Base-by-base conservation (phyloP, 768 basidiomycete genomes). In the Suillus plorans region DNA sequence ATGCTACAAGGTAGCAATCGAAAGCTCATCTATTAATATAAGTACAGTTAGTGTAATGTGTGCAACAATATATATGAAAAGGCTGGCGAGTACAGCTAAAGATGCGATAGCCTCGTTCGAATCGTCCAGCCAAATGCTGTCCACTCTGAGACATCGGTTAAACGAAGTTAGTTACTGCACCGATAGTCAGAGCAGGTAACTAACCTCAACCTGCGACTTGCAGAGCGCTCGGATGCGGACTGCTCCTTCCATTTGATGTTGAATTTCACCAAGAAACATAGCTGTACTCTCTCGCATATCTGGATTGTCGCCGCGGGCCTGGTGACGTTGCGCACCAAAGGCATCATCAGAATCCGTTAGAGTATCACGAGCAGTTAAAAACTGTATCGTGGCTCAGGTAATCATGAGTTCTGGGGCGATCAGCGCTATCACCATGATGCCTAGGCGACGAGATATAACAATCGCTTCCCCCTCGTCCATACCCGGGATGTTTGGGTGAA, bases 401-500 rank as follows among this genome's bases (percentile, higher is more conserved):
- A 75, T 52, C 20, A 75, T 62, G 47, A 75, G 61, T 60, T 77
- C 76, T 39, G 76, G 76, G 10, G 68, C 68, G n/a, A 74, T 61
- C 6, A 77, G 18, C 1, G 69, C 66, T 59, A 67, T 63, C 25
- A 71, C 44, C 64, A 73, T 71, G 20, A 72, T 36, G 18, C 7
- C 25, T 7, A 20, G 1, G 16, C 69, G 61, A 14, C 67, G 65
- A n/a, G 45, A 34, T 28, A 28, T 2, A 16, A 61, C 22, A 31
- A 50, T 50, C 6, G 45, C 62, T 31, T 13, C 28, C 20, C 61
- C 50, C 16, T 69, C 69, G 13, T 71, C 57, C 5, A 66, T 64
- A 41, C 31, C 49, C 3, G 76, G 73, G 22, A 78, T 68, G 63
- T 78, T 75, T 20, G 72, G 74, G 25, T 77, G 77, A 12, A 75